Conservation (phyloP, 805 yeast genomes). For the Starmerella vaccinii region DNA sequence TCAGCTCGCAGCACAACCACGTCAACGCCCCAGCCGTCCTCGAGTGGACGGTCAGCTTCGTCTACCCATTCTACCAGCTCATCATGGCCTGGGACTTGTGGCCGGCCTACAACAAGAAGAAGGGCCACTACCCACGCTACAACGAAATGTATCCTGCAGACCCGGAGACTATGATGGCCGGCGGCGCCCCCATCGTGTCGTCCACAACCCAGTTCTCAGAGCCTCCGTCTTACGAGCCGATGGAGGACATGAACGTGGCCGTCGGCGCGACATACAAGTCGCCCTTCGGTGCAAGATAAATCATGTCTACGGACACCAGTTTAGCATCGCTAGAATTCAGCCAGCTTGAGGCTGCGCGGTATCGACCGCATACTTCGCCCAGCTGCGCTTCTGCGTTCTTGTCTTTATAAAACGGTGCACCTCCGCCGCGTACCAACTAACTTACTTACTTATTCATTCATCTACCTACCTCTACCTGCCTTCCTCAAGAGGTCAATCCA, state of each 20-base stretch:
- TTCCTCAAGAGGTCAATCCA: neutral
- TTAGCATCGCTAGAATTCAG: neutral
- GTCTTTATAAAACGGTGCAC: neutral
- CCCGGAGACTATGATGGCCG: constrained; percentile 8
- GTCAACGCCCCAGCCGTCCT: constrained; percentile 47
- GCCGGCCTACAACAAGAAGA: constrained; percentile 43
- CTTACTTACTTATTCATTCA: neutral
- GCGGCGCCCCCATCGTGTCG: constrained; percentile 1
- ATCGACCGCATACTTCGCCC: neutral
- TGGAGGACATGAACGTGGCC: constrained; percentile 4
- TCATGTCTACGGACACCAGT: neutral
- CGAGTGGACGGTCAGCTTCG: constrained; percentile 83
- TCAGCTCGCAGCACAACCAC: constrained; percentile 30
- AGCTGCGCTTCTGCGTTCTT: neutral
- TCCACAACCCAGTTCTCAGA: neutral
- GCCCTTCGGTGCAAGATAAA: constrained; percentile 6
- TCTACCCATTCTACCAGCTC: constrained; percentile 62
- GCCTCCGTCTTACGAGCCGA: constrained; percentile 5
- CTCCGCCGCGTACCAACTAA: neutral
- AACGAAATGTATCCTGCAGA: constrained; percentile 17
- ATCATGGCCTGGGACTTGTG: constrained; percentile 59
- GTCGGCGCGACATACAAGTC: constrained; percentile 6
- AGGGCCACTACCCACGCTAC: constrained; percentile 24
- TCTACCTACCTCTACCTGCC: neutral
- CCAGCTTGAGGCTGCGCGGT: neutral